Evolutionary conservation across 805 yeast species (phyloP).

Genomic region (Lachancea meyersii): DNA sequence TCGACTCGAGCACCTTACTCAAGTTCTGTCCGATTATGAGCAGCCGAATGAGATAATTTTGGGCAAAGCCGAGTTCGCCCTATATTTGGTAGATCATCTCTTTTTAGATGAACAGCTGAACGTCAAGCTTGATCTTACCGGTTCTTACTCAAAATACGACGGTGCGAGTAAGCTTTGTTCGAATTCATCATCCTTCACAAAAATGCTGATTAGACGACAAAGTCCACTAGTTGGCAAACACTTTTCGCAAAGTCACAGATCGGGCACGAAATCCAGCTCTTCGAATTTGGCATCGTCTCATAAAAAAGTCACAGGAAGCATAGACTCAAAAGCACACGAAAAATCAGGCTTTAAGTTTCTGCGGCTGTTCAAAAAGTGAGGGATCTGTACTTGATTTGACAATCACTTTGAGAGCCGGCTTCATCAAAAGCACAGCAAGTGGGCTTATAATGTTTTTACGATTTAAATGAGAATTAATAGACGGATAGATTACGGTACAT

Average conservation of each 20-base stretch:
- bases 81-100: conserved; percentile 13
- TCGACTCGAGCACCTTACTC: conserved; percentile 21
- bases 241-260: not conserved
- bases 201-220: not conserved
- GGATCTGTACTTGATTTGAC: not conserved
- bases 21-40: conserved; percentile 24
- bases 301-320: not conserved
- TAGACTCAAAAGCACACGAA: not conserved
- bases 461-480: not conserved
- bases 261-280: not conserved
- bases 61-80: conserved; percentile 17
- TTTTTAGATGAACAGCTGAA: conserved; percentile 12
- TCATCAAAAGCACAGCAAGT: too few relatives aligned
- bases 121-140: conserved; percentile 12
- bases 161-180: conserved; percentile 11
- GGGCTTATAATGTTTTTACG: too few relatives aligned
- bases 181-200: conserved; percentile 1
- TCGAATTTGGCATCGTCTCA: conserved; percentile 1
- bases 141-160: conserved; percentile 9
- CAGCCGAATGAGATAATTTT: conserved; percentile 18
- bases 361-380: conserved; percentile 9
- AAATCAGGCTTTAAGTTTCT: conserved; percentile 6
- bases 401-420: too few relatives aligned
- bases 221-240: not conserved
- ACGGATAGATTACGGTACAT: too few relatives aligned